phyloP scores from a whole-genome alignment of 1,284 basidiomycete genomes.

The Malassezia arunalokei region DNA sequence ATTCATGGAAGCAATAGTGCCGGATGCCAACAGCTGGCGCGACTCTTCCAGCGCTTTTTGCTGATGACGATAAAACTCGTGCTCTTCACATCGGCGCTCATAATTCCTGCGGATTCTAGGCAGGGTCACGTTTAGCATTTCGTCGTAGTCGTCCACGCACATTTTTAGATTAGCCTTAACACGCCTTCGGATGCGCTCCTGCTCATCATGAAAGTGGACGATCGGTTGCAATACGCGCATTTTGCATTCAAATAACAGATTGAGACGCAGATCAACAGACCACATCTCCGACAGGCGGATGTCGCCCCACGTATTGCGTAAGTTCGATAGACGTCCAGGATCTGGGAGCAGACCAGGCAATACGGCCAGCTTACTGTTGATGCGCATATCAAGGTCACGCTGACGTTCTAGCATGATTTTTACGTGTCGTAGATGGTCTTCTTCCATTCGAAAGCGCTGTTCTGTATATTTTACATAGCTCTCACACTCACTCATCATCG shows the following conservation, averaged over 20 bases:
- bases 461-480: conserved; percentile 34
- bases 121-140: conserved; percentile 32
- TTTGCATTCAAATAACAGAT: conserved; percentile 26
- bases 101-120: conserved; percentile 31
- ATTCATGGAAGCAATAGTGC: neutral
- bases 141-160: conserved; percentile 31
- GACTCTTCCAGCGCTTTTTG: conserved; percentile 41
- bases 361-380: conserved; percentile 26
- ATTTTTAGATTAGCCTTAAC: conserved; percentile 35
- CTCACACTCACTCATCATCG: conserved; percentile 30
- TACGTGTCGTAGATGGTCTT: conserved; percentile 32
- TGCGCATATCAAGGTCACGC: conserved; percentile 32
- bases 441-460: conserved; percentile 34
- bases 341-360: conserved; percentile 23
- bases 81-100: conserved; percentile 38
- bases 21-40: conserved; percentile 22
- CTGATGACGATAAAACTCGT: conserved; percentile 23
- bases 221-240: conserved; percentile 29
- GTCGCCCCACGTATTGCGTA: conserved; percentile 16
- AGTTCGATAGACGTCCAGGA: conserved; percentile 17
- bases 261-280: conserved; percentile 25
- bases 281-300: conserved; percentile 15
- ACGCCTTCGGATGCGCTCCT: conserved; percentile 37
- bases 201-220: conserved; percentile 33
- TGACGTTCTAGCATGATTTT: conserved; percentile 24